Evolutionary conservation across 495 filamentous ascomycete genomes (phyloP), one percentile per base, ranked within the genome.

Genomic region (Diplogelasinospora grovesii): DNA sequence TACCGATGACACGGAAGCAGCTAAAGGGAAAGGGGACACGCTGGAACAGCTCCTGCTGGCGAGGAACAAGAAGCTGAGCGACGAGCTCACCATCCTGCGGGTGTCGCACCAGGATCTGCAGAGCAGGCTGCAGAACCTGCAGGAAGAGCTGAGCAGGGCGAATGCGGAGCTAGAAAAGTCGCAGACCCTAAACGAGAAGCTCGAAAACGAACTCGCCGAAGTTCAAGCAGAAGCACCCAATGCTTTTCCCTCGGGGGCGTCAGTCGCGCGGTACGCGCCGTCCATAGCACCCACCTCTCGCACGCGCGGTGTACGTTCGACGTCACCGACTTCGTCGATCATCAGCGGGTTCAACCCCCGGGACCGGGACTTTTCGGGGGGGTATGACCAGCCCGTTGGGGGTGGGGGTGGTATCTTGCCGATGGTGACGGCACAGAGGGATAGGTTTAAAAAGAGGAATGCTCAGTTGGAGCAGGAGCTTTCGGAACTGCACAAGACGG

Each of bases 391-490:
- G 51, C 69, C 82, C 7, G 76, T 83, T 11, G 86, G 87, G 7
- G 86, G 85, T 36, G 86, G 87, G 20, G 86, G 85, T 2, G 89
- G 89, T 14, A 94, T 99, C 44, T 69, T 99, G 19, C 92, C 93
- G 19, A 99, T 99, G 92, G 82, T 99, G 41, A 93, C 92, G 33
- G 92, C 92, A 14, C 92, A 99, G 60, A 82, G 92, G 45, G 92
- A 99, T 62, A 85, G 92, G 28, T 99, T 99, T 76, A 97, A 95
- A 71, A 86, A 94, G 71, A 83, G 88, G 49, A 97, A 94, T 45
- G 63, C 81, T 1, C 86, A 97, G 56, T 77, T 99, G 29, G 93
- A 97, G 60, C 78, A 86, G 33, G 89, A 97, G 52, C 71, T 97
- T 14, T 86, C 86, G 5, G 88, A 92, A 43, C 68, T 73, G 36